Evolutionary conservation across 2,329 filamentous ascomycete species (phyloP), one percentile per base, ranked within the genome.

Genomic region (Thielaviopsis populi): DNA sequence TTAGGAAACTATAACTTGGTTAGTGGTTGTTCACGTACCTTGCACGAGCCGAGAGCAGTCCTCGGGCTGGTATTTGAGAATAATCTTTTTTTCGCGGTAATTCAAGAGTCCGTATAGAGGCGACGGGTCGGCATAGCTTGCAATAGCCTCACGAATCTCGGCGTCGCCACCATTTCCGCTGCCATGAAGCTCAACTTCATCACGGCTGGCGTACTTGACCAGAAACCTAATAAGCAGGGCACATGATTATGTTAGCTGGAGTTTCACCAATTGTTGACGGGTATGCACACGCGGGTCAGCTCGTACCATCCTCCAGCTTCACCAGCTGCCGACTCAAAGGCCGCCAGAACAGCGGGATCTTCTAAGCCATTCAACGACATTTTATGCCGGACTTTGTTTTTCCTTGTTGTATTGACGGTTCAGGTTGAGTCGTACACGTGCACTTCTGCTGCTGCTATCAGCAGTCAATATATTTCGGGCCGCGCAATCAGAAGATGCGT

Each of bases 321-420:
- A 66, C 83, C 82, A 70, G 86, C 79, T 64, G 89, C 88, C 70
- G 83, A 79, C 72, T 91, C 87, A 76, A 95, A 86, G 71, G 91
- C 91, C 77, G 95, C 89, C 75, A 85, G 83, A 76, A 99, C 82
- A 72, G 84, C 82, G 69, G 82, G 78, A 77, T 84, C 82, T 78
- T 96, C 91, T 76, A 97, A 81, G 68, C 94, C 94, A 84, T 96
- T 96, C 75, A 97, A 81, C 79, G 92, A 96, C 92, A 97, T 97
- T 24, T 41, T 64, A 56, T 30, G n/a, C 30, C 6, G 1, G 27
- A 11, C 27, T 27, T 8, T n/a, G 24, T 27, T 50, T n/a, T 63
- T 27, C n/a, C n/a, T 63, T 62, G 13, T 50, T 11, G 41, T 27
- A 2, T 50, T 27, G 4, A 15, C 7, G 11, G 17, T 40, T 53